A percentile compares a stretch with the other conserved stretches of the same genome.
These are phyloP conservation scores for Marasmius sp. DNA, from an alignment of 1,284 basidiomycete species.

Conservation along the genomic window DNA sequence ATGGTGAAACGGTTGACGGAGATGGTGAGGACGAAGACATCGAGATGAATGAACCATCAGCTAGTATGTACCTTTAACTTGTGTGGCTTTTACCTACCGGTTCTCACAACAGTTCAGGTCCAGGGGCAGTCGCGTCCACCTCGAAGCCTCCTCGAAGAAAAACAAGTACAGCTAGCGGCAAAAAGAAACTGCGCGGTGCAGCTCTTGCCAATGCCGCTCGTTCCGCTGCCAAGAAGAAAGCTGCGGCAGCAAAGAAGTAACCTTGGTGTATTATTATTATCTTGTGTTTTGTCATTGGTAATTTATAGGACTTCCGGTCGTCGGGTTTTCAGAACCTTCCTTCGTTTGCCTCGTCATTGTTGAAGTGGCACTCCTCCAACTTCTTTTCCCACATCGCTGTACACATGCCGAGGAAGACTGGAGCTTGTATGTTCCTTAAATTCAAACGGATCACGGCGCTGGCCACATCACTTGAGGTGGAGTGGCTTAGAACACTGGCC, in stretches of 20 bases:
- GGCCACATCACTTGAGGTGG: too few relatives aligned
- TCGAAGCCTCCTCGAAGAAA: not conserved
- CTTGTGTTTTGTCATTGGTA: too few relatives aligned
- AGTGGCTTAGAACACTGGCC: too few relatives aligned
- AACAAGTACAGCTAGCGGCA: not conserved
- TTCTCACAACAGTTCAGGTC: conserved; percentile 4
- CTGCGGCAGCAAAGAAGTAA: not conserved
- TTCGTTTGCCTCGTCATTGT: too few relatives aligned
- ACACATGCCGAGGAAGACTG: too few relatives aligned
- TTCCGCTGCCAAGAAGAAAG: not conserved
- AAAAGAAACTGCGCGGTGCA: not conserved
- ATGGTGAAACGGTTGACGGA: conserved; percentile 61
- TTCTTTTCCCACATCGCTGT: too few relatives aligned
- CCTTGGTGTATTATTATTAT: too few relatives aligned
- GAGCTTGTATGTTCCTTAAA: too few relatives aligned
- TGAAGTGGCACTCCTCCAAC: too few relatives aligned
- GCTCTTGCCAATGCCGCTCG: not conserved
- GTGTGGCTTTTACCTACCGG: conserved; percentile 1
- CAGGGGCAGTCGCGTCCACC: conserved; percentile 5
- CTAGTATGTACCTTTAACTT: conserved; percentile 40
- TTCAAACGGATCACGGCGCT: too few relatives aligned
- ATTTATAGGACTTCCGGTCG: too few relatives aligned
- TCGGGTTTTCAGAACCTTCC: too few relatives aligned
- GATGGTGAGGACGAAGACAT: conserved; percentile 56
- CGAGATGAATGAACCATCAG: conserved; percentile 54